Conservation (phyloP, 352 stramenopile genomes). For the Aphanomyces cochlioides region DNA sequence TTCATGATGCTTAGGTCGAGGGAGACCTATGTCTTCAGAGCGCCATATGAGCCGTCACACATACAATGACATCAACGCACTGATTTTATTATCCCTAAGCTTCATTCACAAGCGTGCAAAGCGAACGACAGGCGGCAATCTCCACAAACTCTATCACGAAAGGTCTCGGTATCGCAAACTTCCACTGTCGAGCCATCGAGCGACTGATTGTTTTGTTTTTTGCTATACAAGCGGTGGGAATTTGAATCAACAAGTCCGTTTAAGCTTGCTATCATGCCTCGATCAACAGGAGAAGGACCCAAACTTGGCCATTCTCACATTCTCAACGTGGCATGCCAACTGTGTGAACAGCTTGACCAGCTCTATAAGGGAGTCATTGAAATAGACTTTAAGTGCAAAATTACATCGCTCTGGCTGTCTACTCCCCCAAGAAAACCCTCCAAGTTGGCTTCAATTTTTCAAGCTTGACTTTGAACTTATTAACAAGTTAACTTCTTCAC, state of each 20-base stretch:
- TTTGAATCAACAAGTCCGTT: constrained; percentile 4
- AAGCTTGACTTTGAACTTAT: too few species aligned
- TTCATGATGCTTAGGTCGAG: neutral
- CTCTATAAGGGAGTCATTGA: too few species aligned
- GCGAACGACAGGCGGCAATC: neutral
- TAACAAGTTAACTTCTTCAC: too few species aligned
- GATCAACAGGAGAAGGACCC: too few species aligned
- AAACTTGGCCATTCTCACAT: neutral
- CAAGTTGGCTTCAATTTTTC: too few species aligned
- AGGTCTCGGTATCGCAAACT: neutral
- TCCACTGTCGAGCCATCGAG: constrained; percentile 6
- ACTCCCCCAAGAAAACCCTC: too few species aligned
- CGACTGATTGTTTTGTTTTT: constrained; percentile 22
- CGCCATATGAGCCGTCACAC: neutral
- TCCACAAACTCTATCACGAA: neutral
- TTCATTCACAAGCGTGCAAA: neutral
- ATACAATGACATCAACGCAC: constrained; percentile 16
- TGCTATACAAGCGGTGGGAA: neutral
- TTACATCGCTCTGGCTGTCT: too few species aligned
- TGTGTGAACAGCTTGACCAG: too few species aligned
- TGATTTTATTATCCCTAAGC: neutral
- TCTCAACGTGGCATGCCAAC: neutral
- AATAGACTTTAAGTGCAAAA: too few species aligned
- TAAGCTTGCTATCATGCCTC: constrained; percentile 5
- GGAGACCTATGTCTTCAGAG: neutral